Base-by-base conservation (phyloP, 129 eudicot genomes). In the Arctium lappa region DNA sequence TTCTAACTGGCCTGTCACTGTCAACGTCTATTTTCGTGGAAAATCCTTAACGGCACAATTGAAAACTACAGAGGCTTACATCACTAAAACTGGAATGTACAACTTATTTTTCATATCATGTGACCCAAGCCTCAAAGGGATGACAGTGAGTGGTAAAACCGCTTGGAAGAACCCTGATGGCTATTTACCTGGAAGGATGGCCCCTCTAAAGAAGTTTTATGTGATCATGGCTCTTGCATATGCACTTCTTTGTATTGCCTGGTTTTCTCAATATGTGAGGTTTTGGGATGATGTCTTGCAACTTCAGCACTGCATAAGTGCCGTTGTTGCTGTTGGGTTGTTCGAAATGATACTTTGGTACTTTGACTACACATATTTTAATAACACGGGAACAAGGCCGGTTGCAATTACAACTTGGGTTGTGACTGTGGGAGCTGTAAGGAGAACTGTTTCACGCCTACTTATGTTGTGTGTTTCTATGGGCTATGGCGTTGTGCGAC, bases 401-500 rank as follows among this genome's bases (percentile, higher is more conserved):
- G 91, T 85, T 75, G 94, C 88, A 37, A 79, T 96, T 72, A 96
- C 99, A 22, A 78, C 97, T n/a, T 96, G 98, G 98, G 98, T 91
- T 77, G 99, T 96, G 78, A 93, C 99, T 33, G 84, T 93, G 33
- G 99, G 99, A 73, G 92, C 98, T 37, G 50, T 87, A 66, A 91
- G 99, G 86, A 90, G 85, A 87, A 96, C 97, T 65, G 66, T 93
- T 78, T 90, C 98, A 33, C 95, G 99, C 38, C 82, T 96, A 65
- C 93, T 96, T 66, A 93, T 96, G 60, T 91, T 96, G 76, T 93
- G 90, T 74, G 95, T 96, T 56, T 87, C 99, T 32, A 96, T 96
- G 99, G 99, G 99, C 8, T 96, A 93, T 80, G 99, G 99, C 46
- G 99, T 96, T 81, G 97, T 96, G 62, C 97, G 99, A 16, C 99